Evolutionary conservation across 2,329 filamentous ascomycete genomes (phyloP).

Genomic region (Pseudogymnoascus sp.): DNA sequence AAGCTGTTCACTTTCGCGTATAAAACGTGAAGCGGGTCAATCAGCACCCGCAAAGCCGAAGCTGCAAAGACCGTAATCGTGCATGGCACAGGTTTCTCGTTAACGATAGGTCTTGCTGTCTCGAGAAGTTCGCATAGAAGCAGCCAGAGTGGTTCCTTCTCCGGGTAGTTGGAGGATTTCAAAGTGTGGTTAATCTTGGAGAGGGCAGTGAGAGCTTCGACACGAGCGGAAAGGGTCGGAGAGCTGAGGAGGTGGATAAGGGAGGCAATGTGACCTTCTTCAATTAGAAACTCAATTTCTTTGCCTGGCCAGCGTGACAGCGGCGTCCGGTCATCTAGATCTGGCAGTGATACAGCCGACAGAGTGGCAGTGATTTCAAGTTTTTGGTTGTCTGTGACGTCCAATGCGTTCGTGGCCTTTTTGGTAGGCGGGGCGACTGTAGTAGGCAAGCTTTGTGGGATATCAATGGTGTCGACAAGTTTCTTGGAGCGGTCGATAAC

Average conservation of each 20-base stretch:
- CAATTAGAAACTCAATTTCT: conserved; percentile 68
- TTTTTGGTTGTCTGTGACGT: background rate
- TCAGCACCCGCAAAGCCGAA: conserved; percentile 61
- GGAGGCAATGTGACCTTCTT: conserved; percentile 64
- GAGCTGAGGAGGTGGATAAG: conserved; percentile 72
- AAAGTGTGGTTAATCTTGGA: conserved; percentile 56
- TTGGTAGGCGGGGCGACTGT: background rate
- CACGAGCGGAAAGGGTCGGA: conserved; percentile 64
- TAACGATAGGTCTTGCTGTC: conserved; percentile 52
- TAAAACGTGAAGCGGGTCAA: conserved; percentile 69
- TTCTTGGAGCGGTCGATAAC: conserved; percentile 22
- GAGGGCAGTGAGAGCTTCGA: conserved; percentile 66
- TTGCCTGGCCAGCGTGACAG: conserved; percentile 65
- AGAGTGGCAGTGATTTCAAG: background rate
- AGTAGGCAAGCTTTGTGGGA: conserved; percentile 14
- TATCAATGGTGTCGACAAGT: conserved; percentile 22
- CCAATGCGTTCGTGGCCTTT: background rate
- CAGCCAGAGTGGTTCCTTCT: conserved; percentile 71
- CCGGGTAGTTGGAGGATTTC: conserved; percentile 62
- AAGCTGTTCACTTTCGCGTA: conserved; percentile 84
- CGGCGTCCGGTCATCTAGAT: conserved; percentile 41
- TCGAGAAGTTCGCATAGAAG: conserved; percentile 74
- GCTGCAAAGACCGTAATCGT: conserved; percentile 69
- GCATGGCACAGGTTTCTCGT: conserved; percentile 57
- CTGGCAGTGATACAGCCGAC: conserved; percentile 5